Conservation (phyloP, 2,329 filamentous ascomycete genomes). For the Calonectria pseudoturangicola region DNA sequence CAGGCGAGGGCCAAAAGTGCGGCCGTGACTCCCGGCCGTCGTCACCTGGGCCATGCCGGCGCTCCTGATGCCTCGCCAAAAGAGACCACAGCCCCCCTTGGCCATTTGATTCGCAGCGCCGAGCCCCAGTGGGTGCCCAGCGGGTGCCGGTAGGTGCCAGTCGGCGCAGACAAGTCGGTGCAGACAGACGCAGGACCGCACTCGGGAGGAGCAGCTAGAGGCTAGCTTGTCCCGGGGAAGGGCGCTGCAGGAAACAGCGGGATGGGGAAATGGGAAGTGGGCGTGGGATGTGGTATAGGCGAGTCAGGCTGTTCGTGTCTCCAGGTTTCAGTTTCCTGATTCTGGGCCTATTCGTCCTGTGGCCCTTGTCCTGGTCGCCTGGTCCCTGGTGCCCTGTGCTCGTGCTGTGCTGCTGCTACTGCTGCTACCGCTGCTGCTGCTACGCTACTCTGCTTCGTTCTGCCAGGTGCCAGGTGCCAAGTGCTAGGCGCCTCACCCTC, state of each 20-base stretch:
- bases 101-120: constrained; percentile 14
- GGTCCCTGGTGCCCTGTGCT: constrained; percentile 11
- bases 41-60: constrained; percentile 16
- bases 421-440: background rate
- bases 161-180: background rate
- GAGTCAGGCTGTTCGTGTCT: constrained; percentile 19
- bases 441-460: background rate
- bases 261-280: background rate
- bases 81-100: constrained; percentile 24
- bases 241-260: constrained; percentile 3
- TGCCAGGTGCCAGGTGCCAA: constrained; percentile 1
- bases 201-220: constrained; percentile 14
- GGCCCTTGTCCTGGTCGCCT: constrained; percentile 11
- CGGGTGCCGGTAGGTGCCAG: background rate
- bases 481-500: constrained; percentile 21
- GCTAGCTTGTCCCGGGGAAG: constrained; percentile 18
- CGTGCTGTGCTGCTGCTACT: constrained; percentile 2
- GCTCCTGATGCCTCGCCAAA: background rate
- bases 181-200: constrained; percentile 19
- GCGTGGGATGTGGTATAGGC: background rate
- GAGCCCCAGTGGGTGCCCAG: constrained; percentile 7
- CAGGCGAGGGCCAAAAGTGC: background rate
- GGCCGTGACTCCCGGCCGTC: constrained; percentile 18
- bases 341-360: constrained; percentile 16
- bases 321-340: constrained; percentile 25